phyloP scores from a whole-genome alignment of 2,329 filamentous ascomycete genomes.

The Aureobasidium sp. region DNA sequence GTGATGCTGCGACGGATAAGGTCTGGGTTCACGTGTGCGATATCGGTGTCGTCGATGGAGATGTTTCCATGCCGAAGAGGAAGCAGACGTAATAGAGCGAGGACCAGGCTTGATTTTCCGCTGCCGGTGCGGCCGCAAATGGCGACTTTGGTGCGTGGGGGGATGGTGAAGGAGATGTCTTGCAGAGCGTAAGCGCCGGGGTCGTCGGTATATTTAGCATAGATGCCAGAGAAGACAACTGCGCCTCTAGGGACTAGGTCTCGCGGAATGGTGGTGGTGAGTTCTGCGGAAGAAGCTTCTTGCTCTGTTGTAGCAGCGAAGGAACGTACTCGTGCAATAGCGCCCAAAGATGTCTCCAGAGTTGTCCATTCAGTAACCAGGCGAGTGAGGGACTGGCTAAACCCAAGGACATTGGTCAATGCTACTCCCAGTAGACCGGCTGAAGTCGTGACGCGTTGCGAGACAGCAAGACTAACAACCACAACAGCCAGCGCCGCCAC shows the following conservation, averaged over 20 bases:
- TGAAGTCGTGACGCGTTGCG: slow-evolving; percentile 32
- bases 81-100: slow-evolving; percentile 42
- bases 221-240: neutral
- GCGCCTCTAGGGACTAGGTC: neutral
- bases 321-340: slow-evolving; percentile 35
- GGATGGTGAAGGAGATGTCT: slow-evolving; percentile 38
- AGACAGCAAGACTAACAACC: slow-evolving; percentile 31
- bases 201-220: neutral
- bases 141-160: slow-evolving; percentile 40
- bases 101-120: slow-evolving; percentile 44
- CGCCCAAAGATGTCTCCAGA: slow-evolving; percentile 49
- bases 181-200: slow-evolving; percentile 29
- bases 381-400: slow-evolving; percentile 43
- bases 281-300: neutral
- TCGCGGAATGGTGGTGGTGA: neutral
- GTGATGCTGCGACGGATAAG: slow-evolving; percentile 30
- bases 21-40: slow-evolving; percentile 24
- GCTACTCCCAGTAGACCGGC: slow-evolving; percentile 44
- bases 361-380: slow-evolving; percentile 46
- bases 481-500: slow-evolving; percentile 27
- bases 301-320: slow-evolving; percentile 14
- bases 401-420: slow-evolving; percentile 44
- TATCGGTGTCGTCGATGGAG: slow-evolving; percentile 37
- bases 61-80: slow-evolving; percentile 39
- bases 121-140: slow-evolving; percentile 49